Evolutionary conservation across 352 stramenopile genomes (phyloP).

Genomic region (Albugo laibachii): DNA sequence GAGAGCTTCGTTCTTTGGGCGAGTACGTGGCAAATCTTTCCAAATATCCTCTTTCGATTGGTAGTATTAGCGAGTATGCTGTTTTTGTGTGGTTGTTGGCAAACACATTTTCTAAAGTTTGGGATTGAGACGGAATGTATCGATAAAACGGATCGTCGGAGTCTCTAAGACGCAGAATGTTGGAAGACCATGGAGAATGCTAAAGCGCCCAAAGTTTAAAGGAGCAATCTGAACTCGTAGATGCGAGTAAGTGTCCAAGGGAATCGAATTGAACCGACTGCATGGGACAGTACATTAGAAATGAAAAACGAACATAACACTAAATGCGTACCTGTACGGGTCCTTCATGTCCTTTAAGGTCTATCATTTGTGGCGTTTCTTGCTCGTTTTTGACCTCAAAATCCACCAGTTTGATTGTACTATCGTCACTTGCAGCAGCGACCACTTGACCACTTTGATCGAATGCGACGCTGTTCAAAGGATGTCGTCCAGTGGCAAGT

Average conservation of each 20-base stretch:
- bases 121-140: slow-evolving; percentile 45
- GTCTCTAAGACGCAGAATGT: slow-evolving; percentile 11
- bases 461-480: slow-evolving; percentile 81
- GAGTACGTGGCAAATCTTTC: slow-evolving; percentile 58
- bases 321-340: slow-evolving; percentile 70
- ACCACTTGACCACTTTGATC: slow-evolving; percentile 78
- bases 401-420: slow-evolving; percentile 77
- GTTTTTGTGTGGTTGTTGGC: slow-evolving; percentile 31
- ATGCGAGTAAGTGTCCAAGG: slow-evolving; percentile 75
- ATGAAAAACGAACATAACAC: slow-evolving; percentile 1
- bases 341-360: slow-evolving; percentile 83
- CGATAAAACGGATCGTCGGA: slow-evolving; percentile 58
- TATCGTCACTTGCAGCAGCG: slow-evolving; percentile 79
- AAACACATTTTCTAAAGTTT: slow-evolving; percentile 51
- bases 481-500: slow-evolving; percentile 72
- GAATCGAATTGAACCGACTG: slow-evolving; percentile 82
- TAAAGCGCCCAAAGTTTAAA: slow-evolving; percentile 74
- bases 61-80: slow-evolving; percentile 31
- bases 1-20: slow-evolving; percentile 62
- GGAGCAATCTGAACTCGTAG: slow-evolving; percentile 83
- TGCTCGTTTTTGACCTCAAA: slow-evolving; percentile 14
- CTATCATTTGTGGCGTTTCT: slow-evolving; percentile 9
- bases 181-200: not conserved
- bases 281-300: slow-evolving; percentile 4
- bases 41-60: slow-evolving; percentile 54